Conservation (phyloP, 2,329 filamentous ascomycete species). For the Pseudogymnoascus destructans region DNA sequence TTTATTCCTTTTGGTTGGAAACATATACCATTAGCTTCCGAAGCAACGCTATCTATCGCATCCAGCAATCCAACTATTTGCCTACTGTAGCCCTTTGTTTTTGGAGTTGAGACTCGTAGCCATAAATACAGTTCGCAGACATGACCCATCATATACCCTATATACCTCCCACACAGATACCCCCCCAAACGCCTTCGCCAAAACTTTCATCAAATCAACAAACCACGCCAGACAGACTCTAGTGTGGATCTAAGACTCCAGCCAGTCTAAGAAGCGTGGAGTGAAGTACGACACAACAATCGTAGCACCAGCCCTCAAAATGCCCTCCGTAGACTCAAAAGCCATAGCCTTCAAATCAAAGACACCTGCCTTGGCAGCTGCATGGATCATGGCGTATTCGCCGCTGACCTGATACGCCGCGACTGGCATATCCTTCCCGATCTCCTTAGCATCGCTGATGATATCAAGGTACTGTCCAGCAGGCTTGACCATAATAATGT, state of each 20-base stretch:
- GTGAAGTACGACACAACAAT: conserved; percentile 94
- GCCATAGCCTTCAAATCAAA: conserved; percentile 93
- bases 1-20: background rate
- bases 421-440: conserved; percentile 80
- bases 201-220: background rate
- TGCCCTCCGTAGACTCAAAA: conserved; percentile 87
- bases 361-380: conserved; percentile 86
- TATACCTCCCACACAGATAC: background rate
- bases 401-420: conserved; percentile 96
- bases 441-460: conserved; percentile 91
- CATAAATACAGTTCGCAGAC: conserved; percentile 4
- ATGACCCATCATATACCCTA: background rate
- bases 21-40: conserved; percentile 1
- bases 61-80: background rate
- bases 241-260: conserved; percentile 34
- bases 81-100: conserved; percentile 4
- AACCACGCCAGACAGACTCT: background rate
- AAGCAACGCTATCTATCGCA: conserved; percentile 6
- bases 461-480: conserved; percentile 94
- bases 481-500: conserved; percentile 99
- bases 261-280: conserved; percentile 61
- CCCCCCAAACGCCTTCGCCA: background rate
- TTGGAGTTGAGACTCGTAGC: conserved; percentile 6
- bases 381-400: conserved; percentile 96
- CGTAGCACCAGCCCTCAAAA: conserved; percentile 79